These are phyloP conservation scores for Epichloe hybrida DNA, from an alignment of 2,329 filamentous ascomycete genomes.

Conservation along the genomic window DNA sequence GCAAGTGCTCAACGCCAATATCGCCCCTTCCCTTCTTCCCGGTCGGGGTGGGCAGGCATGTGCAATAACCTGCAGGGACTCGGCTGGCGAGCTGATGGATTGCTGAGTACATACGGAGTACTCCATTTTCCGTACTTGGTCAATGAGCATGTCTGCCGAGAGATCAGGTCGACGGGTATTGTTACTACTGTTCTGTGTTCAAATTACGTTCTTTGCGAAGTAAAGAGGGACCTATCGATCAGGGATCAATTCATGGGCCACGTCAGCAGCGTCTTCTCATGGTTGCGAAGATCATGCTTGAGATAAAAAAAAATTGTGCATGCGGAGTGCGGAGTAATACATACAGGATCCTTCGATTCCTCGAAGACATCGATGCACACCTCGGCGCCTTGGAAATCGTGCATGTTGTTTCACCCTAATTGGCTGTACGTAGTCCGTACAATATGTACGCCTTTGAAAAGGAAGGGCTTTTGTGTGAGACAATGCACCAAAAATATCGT, in stretches of 20 bases:
- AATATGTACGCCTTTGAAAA: too few species aligned
- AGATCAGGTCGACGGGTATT: not conserved
- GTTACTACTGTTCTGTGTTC: not conserved
- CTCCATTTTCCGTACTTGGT: not conserved
- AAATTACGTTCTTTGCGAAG: not conserved
- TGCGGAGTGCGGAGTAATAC: not conserved
- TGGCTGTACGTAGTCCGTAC: not conserved
- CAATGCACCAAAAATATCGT: constrained; percentile 9
- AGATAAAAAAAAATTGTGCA: not conserved
- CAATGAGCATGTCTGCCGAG: not conserved
- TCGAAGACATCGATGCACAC: too few species aligned
- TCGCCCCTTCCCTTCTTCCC: constrained; percentile 4
- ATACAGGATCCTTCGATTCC: too few species aligned
- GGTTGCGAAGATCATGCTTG: too few species aligned
- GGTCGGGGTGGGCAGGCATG: not conserved
- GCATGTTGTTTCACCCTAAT: not conserved
- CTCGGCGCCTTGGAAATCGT: not conserved
- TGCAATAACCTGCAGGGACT: constrained; percentile 16
- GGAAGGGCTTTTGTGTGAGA: constrained; percentile 6
- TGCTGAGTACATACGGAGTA: not conserved
- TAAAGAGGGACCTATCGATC: too few species aligned
- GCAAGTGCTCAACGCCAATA: constrained; percentile 17
- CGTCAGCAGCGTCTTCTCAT: not conserved
- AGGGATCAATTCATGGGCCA: not conserved
- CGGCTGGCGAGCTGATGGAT: not conserved